Evolutionary conservation across 306 rosid species (phyloP), one percentile per base, ranked within the genome.

Genomic region (Betula pendula): DNA sequence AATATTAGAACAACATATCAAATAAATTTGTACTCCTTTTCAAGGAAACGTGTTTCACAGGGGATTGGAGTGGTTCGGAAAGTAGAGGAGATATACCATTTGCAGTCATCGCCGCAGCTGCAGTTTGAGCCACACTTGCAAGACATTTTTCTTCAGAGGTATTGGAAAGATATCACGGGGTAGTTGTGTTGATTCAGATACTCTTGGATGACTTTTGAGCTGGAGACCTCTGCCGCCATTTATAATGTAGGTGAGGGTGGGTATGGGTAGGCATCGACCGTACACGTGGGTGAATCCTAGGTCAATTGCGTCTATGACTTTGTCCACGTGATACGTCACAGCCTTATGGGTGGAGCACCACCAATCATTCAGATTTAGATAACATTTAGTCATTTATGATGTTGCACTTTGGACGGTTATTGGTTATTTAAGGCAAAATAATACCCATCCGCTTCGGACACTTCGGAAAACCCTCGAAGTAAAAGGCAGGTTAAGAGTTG

Each of bases 211-310:
- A 42, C 8, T 70, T 77, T 45, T 68, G 25, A 43, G 50, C 29
- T 8, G 59, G 51, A 11, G 51, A 8, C 19, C 51, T 58, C n/a
- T 2, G 2, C 47, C 42, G 48, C 75, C 49, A 67, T 75, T 75
- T 83, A 81, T 78, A 81, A 13, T 0, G 67, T 24, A 38, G 9
- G n/a, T 7, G 29, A 47, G 22, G 72, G 8, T 15, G 8, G 15
- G 49, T 7, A 63, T 48, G 45, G 2, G 79, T 6, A 45, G 17
- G 38, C 59, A 53, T 79, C 84, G 74, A 79, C 88, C 86, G 55
- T 68, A 83, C 87, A 84, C 84, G 84, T 86, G 86, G 81, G n/a
- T n/a, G 71, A 75, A 49, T 62, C 73, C 33, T 40, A 38, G 13
- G 51, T n/a, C 68, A 13, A 29, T 29, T 60, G 19, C 42, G 68